Conservation (phyloP, 2,329 filamentous ascomycete species). For the Kalmusia sp. region DNA sequence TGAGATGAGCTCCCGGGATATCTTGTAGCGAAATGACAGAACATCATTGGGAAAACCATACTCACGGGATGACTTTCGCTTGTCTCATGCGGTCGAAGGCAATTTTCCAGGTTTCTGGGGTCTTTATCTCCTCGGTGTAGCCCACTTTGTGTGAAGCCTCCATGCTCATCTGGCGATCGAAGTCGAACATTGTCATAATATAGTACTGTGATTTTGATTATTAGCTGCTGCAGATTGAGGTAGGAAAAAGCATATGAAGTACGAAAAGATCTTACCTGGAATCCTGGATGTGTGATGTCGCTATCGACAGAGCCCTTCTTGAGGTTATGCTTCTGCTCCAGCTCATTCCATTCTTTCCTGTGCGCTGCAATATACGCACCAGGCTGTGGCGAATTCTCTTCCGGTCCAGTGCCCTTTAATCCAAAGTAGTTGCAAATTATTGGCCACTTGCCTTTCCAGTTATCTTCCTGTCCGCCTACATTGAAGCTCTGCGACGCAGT, state of each 20-base stretch:
- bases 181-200: conserved; percentile 51
- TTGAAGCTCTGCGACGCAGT: conserved; percentile 52
- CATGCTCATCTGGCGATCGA: conserved; percentile 57
- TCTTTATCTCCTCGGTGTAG: conserved; percentile 50
- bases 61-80: conserved; percentile 50
- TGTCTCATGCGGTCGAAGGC: conserved; percentile 53
- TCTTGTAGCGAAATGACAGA: background rate
- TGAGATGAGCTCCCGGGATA: background rate
- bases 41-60: background rate
- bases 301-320: conserved; percentile 53
- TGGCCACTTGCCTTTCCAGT: conserved; percentile 56
- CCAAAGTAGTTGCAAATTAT: conserved; percentile 56
- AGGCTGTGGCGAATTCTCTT: conserved; percentile 34
- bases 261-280: conserved; percentile 28
- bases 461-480: conserved; percentile 49
- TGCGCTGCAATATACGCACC: conserved; percentile 37
- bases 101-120: conserved; percentile 51
- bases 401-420: conserved; percentile 49
- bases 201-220: conserved; percentile 26
- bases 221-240: conserved; percentile 6
- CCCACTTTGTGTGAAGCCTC: conserved; percentile 46
- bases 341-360: conserved; percentile 34
- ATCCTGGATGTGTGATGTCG: conserved; percentile 49
- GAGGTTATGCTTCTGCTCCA: conserved; percentile 34
- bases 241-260: no score